Evolutionary conservation across 352 stramenopile species (phyloP).

Genomic region (Pythium rhizo-oryzae): DNA sequence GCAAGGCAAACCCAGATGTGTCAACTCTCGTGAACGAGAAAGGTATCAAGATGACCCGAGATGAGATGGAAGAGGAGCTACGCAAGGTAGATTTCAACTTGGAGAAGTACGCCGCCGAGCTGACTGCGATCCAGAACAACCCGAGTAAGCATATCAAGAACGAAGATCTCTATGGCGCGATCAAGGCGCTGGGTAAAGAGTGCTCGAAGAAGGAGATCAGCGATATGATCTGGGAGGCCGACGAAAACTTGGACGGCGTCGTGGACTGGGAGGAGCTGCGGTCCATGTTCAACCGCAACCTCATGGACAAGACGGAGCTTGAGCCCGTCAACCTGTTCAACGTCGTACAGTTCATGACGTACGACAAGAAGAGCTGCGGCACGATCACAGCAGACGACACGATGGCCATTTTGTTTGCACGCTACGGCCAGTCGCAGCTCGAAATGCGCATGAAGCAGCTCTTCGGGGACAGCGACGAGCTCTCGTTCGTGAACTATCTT

Average conservation of each 20-base stretch:
- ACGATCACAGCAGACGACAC: slow-evolving; percentile 97
- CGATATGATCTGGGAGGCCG: slow-evolving; percentile 98
- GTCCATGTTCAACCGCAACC: slow-evolving; percentile 97
- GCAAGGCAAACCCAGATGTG: slow-evolving; percentile 69
- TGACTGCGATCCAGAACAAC: slow-evolving; percentile 55
- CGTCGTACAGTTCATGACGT: slow-evolving; percentile 98
- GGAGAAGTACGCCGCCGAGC: slow-evolving; percentile 52
- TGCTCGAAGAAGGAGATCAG: slow-evolving; percentile 95
- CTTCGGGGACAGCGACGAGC: slow-evolving; percentile 87
- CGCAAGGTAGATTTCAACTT: slow-evolving; percentile 56
- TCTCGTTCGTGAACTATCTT: slow-evolving; percentile 81
- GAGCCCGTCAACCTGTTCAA: slow-evolving; percentile 97
- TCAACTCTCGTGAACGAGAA: slow-evolving; percentile 80
- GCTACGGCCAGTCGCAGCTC: slow-evolving; percentile 88
- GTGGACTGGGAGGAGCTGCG: slow-evolving; percentile 96
- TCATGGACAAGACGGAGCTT: slow-evolving; percentile 94
- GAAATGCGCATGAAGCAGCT: slow-evolving; percentile 92
- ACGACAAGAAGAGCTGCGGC: slow-evolving; percentile 95
- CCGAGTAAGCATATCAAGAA: slow-evolving; percentile 82
- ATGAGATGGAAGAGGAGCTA: slow-evolving; percentile 84
- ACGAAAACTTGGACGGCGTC: slow-evolving; percentile 96
- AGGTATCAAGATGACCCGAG: slow-evolving; percentile 72
- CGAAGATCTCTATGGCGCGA: slow-evolving; percentile 92
- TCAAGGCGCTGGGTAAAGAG: slow-evolving; percentile 93
- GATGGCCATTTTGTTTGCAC: slow-evolving; percentile 97